Conservation (phyloP, 306 rosid species). For the Cucumis melo region DNA sequence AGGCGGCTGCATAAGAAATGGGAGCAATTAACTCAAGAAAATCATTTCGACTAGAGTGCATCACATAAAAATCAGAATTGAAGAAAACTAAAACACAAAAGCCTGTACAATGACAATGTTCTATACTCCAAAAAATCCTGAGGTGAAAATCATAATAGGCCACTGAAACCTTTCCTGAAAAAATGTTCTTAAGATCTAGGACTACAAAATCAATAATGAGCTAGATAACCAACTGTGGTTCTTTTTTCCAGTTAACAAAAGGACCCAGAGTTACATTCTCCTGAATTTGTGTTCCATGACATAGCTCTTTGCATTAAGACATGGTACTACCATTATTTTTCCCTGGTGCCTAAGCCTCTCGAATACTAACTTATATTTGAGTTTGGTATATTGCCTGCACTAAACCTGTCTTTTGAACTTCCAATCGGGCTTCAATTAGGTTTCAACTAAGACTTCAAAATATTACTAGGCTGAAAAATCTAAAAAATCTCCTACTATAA, state of each 20-base stretch:
- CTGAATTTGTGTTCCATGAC: background rate
- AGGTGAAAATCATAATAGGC: background rate
- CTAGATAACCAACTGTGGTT: background rate
- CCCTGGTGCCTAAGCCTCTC: background rate
- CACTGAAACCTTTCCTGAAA: background rate
- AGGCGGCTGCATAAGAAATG: slow-evolving; percentile 60
- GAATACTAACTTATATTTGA: background rate
- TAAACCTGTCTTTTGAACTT: background rate
- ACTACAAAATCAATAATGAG: background rate
- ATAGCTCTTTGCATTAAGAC: background rate
- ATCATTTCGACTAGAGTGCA: background rate
- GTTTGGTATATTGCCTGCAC: background rate
- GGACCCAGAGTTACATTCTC: background rate
- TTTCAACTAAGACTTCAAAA: background rate
- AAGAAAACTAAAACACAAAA: background rate
- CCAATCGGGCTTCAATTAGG: background rate
- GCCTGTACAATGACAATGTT: background rate
- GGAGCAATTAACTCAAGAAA: background rate
- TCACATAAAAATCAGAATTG: background rate
- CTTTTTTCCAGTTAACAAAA: background rate
- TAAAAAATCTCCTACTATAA: background rate
- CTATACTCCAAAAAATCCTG: background rate
- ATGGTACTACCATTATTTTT: background rate
- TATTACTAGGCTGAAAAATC: background rate
- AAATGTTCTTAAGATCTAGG: background rate